Conservation (phyloP, 352 stramenopile genomes). For the Globisporangium splendens region DNA sequence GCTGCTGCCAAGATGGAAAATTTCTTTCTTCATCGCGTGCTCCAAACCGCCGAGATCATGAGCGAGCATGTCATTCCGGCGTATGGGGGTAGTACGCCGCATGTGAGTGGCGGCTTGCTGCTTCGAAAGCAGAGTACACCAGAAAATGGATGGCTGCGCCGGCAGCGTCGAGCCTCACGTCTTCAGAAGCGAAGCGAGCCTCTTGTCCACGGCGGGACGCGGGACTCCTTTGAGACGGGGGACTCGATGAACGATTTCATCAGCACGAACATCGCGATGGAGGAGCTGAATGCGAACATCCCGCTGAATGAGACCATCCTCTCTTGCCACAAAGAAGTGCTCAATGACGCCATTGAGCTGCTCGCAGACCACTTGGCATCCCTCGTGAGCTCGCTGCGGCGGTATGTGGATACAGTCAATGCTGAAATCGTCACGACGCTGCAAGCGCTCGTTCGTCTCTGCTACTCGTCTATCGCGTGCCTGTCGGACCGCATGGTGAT, state of each 20-base stretch:
- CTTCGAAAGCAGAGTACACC: slow-evolving; percentile 3
- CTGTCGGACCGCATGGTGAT: slow-evolving; percentile 37
- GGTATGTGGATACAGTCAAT: slow-evolving; percentile 29
- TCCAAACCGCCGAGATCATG: slow-evolving; percentile 21
- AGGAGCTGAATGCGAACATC: slow-evolving; percentile 57
- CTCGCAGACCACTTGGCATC: slow-evolving; percentile 41
- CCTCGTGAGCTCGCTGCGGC: slow-evolving; percentile 31
- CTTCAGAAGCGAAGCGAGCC: slow-evolving; percentile 6
- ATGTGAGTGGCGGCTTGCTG: background rate
- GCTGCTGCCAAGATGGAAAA: slow-evolving; percentile 34
- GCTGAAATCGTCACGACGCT: slow-evolving; percentile 40
- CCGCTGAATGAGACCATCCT: slow-evolving; percentile 35
- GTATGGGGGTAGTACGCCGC: background rate
- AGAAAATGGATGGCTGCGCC: slow-evolving; percentile 32
- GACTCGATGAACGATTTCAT: slow-evolving; percentile 51
- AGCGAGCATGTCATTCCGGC: slow-evolving; percentile 12
- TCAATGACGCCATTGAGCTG: slow-evolving; percentile 44
- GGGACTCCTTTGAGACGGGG: slow-evolving; percentile 43
- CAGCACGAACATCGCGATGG: slow-evolving; percentile 38
- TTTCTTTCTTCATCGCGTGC: slow-evolving; percentile 57
- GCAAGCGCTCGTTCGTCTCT: slow-evolving; percentile 50
- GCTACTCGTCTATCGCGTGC: slow-evolving; percentile 35
- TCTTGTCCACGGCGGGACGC: slow-evolving; percentile 4
- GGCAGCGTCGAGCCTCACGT: slow-evolving; percentile 24
- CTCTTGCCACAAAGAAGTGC: slow-evolving; percentile 25